Evolutionary conservation across 2,329 filamentous ascomycete genomes (phyloP), one percentile per base, ranked within the genome.

Genomic region (Verticillium zaregamsianum): DNA sequence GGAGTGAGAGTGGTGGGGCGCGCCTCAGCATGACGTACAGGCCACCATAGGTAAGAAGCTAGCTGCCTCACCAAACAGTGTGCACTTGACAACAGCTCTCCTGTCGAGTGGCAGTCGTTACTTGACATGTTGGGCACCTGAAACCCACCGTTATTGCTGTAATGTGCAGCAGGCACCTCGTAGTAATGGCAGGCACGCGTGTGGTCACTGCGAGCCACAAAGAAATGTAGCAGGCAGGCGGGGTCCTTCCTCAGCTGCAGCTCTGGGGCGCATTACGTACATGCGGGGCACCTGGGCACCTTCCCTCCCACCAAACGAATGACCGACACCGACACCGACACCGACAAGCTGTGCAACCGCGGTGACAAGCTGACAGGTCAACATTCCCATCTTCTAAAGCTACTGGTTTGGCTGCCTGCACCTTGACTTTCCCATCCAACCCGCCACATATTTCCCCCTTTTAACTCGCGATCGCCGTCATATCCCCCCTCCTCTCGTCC

Each of bases 241-340:
- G 45, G 45, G 45, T 49, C 45, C 28, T 28, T 28, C 28, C 28
- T 28, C 45, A 23, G 20, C 45, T 49, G 45, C 45, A 49, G 28
- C 55, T 23, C 55, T 33, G 54, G 23, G 52, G 31, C 52, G 32
- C 31, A 57, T 57, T 57, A 57, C 55, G 55, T 57, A 57, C 55
- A 33, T 33, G 55, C 55, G 55, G 55, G 55, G 55, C 55, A 35
- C 8, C 15, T 56, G 55, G 17, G 17, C 40, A 49, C 55, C 55
- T 37, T 55, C 49, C 49, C 40, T 17, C 40, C 20, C 17, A 33
- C n/a, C 54, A 55, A 20, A 31, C 54, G n/a, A 23, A 17, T 28
- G 25, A 56, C 17, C 54, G 17, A 32, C 52, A 31, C 23, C 52
- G 23, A n/a, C 52, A 32, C 52, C 31, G 25, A 31, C 52, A 55